Base-by-base conservation (phyloP, 768 basidiomycete species). In the Tubosaeta sp. region DNA sequence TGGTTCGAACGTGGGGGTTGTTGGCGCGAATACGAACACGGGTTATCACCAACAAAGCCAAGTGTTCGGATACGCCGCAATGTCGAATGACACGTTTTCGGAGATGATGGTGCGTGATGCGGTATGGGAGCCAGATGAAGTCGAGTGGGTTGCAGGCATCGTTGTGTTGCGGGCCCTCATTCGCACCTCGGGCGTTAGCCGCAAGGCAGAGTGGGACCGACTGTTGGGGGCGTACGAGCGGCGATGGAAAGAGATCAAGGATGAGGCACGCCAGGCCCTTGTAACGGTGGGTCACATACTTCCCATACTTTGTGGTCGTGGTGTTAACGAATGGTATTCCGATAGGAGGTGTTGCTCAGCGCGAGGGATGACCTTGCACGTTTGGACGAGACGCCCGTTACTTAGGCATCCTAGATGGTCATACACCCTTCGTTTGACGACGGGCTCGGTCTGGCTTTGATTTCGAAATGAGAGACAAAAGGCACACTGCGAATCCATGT, bases 191-290 rank as follows among this genome's bases (percentile, higher is more conserved):
- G 71, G 76, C 62, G 64, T 75, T 38, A 73, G 73, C n/a, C 75
- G 78, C 54, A 69, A 77, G 53, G 72, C 76, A 36, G 75, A 81
- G 51, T 83, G 81, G 59, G 80, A 78, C 47, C 77, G 76, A 27
- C 57, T 84, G 19, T 48, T 84, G 61, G 70, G 74, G 36, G 76
- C 73, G 7, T 84, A 84, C 60, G 82, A 84, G 59, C 70, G 76
- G n/a, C 67, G 82, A 48, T 84, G 83, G 83, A 84, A 84, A 61
- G 83, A 84, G 62, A 84, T 84, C 53, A 81, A 81, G 61, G 83
- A 84, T 57, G 83, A 84, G 63, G 75, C 80, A 13, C 68, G 83
- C 53, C 83, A 84, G 63, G 75, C 76, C 1, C 72, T 83, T 54
- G 82, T 83, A 13, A 79, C 80, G 50, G 83, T 80, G 39, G 58